Conservation (phyloP, 352 stramenopile species). For the Globisporangium recalcitrans region DNA sequence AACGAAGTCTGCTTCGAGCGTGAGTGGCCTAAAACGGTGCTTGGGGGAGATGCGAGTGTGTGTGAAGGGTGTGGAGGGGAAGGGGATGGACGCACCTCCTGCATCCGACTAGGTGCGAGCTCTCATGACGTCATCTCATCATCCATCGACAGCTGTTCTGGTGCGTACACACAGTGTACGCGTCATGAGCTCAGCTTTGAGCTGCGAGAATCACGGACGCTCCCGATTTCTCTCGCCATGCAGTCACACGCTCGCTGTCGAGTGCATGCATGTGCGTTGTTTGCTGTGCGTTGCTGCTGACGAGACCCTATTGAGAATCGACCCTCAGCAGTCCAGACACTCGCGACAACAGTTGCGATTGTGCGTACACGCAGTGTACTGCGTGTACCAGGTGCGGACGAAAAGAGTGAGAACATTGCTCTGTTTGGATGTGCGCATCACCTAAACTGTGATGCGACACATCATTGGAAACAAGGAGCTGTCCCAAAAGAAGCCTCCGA, state of each 20-base stretch:
- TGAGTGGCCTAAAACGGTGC: constrained; percentile 8
- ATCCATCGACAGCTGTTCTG: not conserved
- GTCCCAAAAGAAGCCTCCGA: not conserved
- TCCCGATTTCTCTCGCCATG: too few relatives aligned
- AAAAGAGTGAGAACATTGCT: not conserved
- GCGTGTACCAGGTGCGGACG: too few relatives aligned
- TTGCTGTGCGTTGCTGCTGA: too few relatives aligned
- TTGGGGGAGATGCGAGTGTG: constrained; percentile 6
- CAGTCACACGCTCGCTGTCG: too few relatives aligned
- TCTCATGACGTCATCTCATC: constrained; percentile 13
- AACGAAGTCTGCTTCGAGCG: constrained; percentile 15
- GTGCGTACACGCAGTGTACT: not conserved
- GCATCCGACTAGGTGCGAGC: not conserved
- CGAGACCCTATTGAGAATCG: too few relatives aligned
- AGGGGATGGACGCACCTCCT: not conserved
- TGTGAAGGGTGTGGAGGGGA: not conserved
- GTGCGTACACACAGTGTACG: not conserved
- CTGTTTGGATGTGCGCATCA: not conserved
- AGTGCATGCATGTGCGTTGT: too few relatives aligned
- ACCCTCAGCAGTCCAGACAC: too few relatives aligned
- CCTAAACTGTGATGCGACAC: too few relatives aligned
- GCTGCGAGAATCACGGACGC: too few relatives aligned
- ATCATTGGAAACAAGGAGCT: not conserved
- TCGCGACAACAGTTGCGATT: too few relatives aligned
- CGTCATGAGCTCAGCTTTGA: too few relatives aligned